phyloP scores from a whole-genome alignment of 257 asterid genomes.

The Solanum piurae region DNA sequence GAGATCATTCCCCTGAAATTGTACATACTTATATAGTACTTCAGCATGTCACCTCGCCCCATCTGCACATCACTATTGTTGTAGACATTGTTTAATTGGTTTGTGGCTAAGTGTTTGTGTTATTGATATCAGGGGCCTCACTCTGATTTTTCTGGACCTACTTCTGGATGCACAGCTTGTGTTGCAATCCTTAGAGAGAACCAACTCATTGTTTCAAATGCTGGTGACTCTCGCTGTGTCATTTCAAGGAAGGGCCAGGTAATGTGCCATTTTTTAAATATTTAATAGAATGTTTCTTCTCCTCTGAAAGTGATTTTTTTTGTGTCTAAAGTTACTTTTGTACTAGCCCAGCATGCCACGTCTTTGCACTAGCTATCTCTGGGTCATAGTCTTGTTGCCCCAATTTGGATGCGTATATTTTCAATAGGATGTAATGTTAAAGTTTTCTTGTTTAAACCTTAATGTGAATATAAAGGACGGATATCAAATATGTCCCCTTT shows the following conservation, averaged over 20 bases:
- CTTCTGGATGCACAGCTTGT: constrained; percentile 94
- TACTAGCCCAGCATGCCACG: background rate
- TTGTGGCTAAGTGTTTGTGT: background rate
- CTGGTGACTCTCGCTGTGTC: constrained; percentile 98
- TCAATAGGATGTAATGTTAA: background rate
- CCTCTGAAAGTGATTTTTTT: background rate
- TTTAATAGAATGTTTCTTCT: background rate
- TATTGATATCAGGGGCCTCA: constrained; percentile 69
- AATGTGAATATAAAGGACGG: background rate
- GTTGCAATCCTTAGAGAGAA: constrained; percentile 71
- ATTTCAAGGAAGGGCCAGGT: constrained; percentile 98
- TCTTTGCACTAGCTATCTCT: background rate
- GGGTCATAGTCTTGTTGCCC: background rate
- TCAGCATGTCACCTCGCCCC: background rate
- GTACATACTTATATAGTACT: background rate
- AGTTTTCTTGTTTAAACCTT: background rate
- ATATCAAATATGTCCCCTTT: background rate
- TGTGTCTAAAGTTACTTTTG: background rate
- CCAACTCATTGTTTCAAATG: constrained; percentile 87
- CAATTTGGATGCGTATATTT: background rate
- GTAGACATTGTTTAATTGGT: background rate
- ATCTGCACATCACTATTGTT: background rate
- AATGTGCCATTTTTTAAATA: background rate
- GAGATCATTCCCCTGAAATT: background rate
- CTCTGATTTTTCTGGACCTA: constrained; percentile 93